Conservation (phyloP, 805 yeast species). For the Lachancea nothofagi region DNA sequence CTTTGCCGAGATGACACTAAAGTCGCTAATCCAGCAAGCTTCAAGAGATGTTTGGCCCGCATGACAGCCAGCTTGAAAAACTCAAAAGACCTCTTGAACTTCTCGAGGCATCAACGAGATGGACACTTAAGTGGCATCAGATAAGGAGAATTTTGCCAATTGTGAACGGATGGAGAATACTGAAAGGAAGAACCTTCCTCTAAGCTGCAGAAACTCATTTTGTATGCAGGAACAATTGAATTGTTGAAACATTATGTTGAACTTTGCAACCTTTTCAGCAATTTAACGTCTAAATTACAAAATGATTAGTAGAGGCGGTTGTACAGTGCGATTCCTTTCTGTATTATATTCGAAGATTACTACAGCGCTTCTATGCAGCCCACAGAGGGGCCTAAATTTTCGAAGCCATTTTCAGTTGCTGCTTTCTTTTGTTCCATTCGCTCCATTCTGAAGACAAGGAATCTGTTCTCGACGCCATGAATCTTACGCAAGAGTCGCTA, state of each 20-base stretch:
- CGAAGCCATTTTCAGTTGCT: neutral
- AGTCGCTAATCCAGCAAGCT: constrained; percentile 3
- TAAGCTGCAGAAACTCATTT: neutral
- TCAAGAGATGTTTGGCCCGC: constrained; percentile 1
- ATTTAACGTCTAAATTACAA: constrained; percentile 1
- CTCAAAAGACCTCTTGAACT: constrained; percentile 5
- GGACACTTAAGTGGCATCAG: constrained; percentile 9
- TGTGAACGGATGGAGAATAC: neutral
- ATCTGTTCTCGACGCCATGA: constrained; percentile 10
- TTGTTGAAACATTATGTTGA: constrained; percentile 6
- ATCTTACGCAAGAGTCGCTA: neutral
- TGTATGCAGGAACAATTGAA: neutral
- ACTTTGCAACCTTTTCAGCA: constrained; percentile 1
- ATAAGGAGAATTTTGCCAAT: constrained; percentile 5
- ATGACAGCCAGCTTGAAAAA: neutral
- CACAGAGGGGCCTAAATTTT: neutral
- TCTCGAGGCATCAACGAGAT: constrained; percentile 5
- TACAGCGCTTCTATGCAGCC: constrained; percentile 3
- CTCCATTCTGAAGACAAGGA: constrained; percentile 7
- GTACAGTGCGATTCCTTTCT: constrained; percentile 4
- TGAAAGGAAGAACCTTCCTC: neutral
- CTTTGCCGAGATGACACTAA: constrained; percentile 1
- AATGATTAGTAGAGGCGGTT: constrained; percentile 3
- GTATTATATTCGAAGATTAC: constrained; percentile 5
- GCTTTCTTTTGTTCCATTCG: constrained; percentile 9